Evolutionary conservation across 2,329 filamentous ascomycete species (phyloP).

Genomic region (Stachybotrys chartarum): DNA sequence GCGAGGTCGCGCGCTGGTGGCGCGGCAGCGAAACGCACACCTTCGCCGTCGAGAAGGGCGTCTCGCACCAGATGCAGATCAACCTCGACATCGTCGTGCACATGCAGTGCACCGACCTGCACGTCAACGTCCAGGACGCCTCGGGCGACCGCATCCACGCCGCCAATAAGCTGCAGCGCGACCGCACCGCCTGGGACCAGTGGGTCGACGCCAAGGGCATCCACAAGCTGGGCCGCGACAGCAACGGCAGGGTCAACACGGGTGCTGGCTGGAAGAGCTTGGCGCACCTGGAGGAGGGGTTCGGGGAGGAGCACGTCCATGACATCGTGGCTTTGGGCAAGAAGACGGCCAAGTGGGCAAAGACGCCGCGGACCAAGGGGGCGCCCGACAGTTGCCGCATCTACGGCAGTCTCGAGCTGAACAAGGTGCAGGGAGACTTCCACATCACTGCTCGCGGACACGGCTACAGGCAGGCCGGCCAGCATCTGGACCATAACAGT

Average conservation of each 20-base stretch:
- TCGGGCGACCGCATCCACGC: conserved; percentile 88
- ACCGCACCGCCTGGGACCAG: conserved; percentile 72
- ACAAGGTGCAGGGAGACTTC: conserved; percentile 97
- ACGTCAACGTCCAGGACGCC: conserved; percentile 95
- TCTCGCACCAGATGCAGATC: conserved; percentile 82
- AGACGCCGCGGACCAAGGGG: conserved; percentile 63
- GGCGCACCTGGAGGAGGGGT: conserved; percentile 54
- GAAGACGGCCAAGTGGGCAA: conserved; percentile 60
- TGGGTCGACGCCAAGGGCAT: conserved; percentile 70
- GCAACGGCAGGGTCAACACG: conserved; percentile 45
- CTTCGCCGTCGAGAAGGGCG: conserved; percentile 88
- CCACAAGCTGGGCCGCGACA: conserved; percentile 51
- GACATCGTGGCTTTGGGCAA: conserved; percentile 73
- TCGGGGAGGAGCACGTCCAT: conserved; percentile 77
- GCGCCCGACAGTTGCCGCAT: conserved; percentile 73
- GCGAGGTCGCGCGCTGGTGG: conserved; percentile 79
- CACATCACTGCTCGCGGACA: conserved; percentile 94
- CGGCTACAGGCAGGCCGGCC: conserved; percentile 76
- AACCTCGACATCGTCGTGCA: conserved; percentile 89
- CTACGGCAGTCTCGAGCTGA: conserved; percentile 82
- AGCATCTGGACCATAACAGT: conserved; percentile 76
- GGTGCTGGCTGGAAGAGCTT: conserved; percentile 47
- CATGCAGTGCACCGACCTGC: conserved; percentile 84
- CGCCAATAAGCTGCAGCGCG: conserved; percentile 62
- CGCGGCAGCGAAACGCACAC: conserved; percentile 76